A percentile compares a stretch with the other conserved stretches of the same genome.
phyloP scores from a whole-genome alignment of 2,329 filamentous ascomycete species.

The Xylariaceae sp. region DNA sequence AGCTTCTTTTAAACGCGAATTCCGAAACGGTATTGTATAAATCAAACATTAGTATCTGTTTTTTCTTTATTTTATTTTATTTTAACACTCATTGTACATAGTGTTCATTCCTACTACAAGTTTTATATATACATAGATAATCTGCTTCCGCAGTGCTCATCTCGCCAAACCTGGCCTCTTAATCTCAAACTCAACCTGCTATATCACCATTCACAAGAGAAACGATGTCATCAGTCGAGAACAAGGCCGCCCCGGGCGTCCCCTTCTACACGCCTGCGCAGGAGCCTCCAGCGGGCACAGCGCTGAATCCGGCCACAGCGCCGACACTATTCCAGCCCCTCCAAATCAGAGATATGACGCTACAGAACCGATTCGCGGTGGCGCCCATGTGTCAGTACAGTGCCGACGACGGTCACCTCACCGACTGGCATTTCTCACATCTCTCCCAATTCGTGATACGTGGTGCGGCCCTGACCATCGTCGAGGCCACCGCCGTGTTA shows the following conservation, averaged over 20 bases:
- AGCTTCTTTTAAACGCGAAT: too few relatives aligned
- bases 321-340: slow-evolving; percentile 65
- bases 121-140: too few relatives aligned
- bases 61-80: too few relatives aligned
- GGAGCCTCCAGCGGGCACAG: slow-evolving; percentile 57
- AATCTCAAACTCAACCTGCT: neutral
- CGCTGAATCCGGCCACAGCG: slow-evolving; percentile 48
- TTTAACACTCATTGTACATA: too few relatives aligned
- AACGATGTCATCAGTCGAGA: slow-evolving; percentile 40
- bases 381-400: slow-evolving; percentile 69
- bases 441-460: slow-evolving; percentile 78
- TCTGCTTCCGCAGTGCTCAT: too few relatives aligned
- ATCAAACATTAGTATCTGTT: too few relatives aligned
- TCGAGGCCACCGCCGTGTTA: slow-evolving; percentile 80
- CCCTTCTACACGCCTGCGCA: slow-evolving; percentile 64
- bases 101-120: too few relatives aligned
- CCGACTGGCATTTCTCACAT: slow-evolving; percentile 83
- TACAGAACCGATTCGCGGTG: slow-evolving; percentile 64
- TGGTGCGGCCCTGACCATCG: slow-evolving; percentile 74
- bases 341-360: slow-evolving; percentile 57
- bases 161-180: too few relatives aligned
- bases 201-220: neutral
- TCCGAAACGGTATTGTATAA: too few relatives aligned
- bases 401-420: slow-evolving; percentile 69
- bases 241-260: slow-evolving; percentile 50